phyloP scores from a whole-genome alignment of 1,284 basidiomycete species.

The Ustilago loliicola region DNA sequence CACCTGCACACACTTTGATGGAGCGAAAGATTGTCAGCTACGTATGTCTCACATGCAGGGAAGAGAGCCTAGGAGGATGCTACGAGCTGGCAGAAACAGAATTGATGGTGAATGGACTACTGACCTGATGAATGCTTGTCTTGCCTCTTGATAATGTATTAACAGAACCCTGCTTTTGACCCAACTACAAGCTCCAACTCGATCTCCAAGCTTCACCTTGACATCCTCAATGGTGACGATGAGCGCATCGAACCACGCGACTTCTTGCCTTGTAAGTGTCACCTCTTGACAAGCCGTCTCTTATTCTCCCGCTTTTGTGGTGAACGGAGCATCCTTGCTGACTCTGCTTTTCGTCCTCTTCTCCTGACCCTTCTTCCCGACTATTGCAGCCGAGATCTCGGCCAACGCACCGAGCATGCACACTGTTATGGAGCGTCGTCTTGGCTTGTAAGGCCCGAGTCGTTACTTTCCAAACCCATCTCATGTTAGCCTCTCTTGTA shows the following conservation, averaged over 20 bases:
- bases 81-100: background rate
- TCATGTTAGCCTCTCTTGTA: slow-evolving; percentile 18
- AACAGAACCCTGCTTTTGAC: slow-evolving; percentile 42
- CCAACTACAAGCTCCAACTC: slow-evolving; percentile 33
- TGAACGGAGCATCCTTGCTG: background rate
- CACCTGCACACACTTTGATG: slow-evolving; percentile 90
- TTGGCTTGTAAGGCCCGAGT: slow-evolving; percentile 24
- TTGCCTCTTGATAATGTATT: background rate
- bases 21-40: slow-evolving; percentile 86
- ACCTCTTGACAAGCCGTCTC: background rate
- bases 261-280: slow-evolving; percentile 63
- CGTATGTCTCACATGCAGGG: slow-evolving; percentile 73
- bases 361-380: background rate
- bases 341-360: background rate
- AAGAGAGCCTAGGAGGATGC: background rate
- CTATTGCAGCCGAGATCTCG: slow-evolving; percentile 35
- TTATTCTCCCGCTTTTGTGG: background rate
- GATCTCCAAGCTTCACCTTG: slow-evolving; percentile 64
- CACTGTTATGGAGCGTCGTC: slow-evolving; percentile 49
- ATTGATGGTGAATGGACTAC: background rate
- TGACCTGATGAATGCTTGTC: background rate
- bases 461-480: background rate
- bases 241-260: slow-evolving; percentile 65
- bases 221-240: slow-evolving; percentile 68
- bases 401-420: slow-evolving; percentile 36